A percentile compares a stretch with the other conserved stretches of the same genome.
phyloP scores from a whole-genome alignment of 2,329 filamentous ascomycete genomes.

The Talaromyces funiculosus region DNA sequence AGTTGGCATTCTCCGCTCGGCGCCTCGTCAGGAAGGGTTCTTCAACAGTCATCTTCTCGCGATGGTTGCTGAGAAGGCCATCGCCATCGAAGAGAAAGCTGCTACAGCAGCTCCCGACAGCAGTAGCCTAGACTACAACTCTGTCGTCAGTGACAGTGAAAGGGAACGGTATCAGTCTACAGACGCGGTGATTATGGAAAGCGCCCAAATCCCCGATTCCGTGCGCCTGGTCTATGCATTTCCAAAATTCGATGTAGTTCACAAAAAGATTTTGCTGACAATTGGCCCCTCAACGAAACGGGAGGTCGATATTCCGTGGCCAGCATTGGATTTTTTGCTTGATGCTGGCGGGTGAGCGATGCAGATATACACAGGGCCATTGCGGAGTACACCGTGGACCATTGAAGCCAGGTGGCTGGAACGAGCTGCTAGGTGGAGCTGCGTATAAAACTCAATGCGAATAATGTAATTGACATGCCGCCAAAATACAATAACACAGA shows the following conservation, averaged over 20 bases:
- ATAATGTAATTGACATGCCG: too few relatives aligned
- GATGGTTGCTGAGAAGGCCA: conserved; percentile 18
- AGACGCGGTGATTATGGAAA: background rate
- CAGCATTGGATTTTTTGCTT: background rate
- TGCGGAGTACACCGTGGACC: too few relatives aligned
- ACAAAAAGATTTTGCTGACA: background rate
- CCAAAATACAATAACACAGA: too few relatives aligned
- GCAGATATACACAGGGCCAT: too few relatives aligned
- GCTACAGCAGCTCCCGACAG: background rate
- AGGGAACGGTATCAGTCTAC: background rate
- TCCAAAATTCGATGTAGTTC: background rate
- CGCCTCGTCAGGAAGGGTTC: conserved; percentile 20
- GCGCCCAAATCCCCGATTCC: background rate
- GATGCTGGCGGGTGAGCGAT: background rate
- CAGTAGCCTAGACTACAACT: background rate
- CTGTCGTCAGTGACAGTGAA: background rate
- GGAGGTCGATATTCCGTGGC: background rate
- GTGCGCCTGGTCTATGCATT: background rate
- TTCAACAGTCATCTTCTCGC: conserved; percentile 20
- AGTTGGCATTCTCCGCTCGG: conserved; percentile 19
- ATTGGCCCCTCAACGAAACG: background rate
- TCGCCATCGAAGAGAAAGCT: conserved; percentile 21
- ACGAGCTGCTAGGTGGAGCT: too few relatives aligned
- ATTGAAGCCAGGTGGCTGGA: background rate
- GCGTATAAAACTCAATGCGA: too few relatives aligned